These are phyloP conservation scores for Phytomonas sp. DNA, from an alignment of 208 protist species.

Conservation along the genomic window DNA sequence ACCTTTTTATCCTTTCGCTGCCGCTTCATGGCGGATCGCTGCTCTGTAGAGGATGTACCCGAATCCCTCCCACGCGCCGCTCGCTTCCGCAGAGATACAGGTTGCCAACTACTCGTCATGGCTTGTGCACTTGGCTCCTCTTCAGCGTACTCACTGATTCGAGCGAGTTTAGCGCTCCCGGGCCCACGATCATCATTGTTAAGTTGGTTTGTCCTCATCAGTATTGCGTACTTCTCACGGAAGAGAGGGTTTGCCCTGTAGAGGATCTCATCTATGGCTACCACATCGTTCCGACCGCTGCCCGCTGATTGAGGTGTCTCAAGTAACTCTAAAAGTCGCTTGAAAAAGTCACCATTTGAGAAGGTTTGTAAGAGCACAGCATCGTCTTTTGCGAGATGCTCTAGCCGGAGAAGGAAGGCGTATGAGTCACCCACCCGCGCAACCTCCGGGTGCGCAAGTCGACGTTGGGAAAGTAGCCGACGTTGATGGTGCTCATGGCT, in stretches of 20 bases:
- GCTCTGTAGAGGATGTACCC: background rate
- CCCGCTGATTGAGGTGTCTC: background rate
- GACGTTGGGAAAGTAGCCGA: slow-evolving; percentile 51
- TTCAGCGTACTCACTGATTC: background rate
- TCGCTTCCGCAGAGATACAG: background rate
- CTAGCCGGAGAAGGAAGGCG: slow-evolving; percentile 24
- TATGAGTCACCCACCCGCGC: slow-evolving; percentile 18
- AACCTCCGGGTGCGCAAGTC: slow-evolving; percentile 24
- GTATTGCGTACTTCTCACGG: background rate
- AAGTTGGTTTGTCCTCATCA: slow-evolving; percentile 2
- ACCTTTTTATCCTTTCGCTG: background rate
- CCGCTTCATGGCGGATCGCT: background rate
- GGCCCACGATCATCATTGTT: background rate
- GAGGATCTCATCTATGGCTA: background rate
- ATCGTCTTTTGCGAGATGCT: slow-evolving; percentile 31
- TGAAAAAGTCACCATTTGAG: slow-evolving; percentile 42
- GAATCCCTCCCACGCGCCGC: too few species aligned
- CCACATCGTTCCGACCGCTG: background rate
- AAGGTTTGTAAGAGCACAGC: slow-evolving; percentile 38
- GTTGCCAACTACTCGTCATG: background rate
- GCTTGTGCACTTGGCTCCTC: background rate
- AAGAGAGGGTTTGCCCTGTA: background rate
- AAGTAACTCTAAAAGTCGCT: slow-evolving; percentile 15
- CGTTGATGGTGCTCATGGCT: slow-evolving; percentile 51
- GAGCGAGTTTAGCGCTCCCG: background rate